Evolutionary conservation across 208 protist genomes (phyloP), one percentile per base, ranked within the genome.

Genomic region (Trypanosoma vivax): DNA sequence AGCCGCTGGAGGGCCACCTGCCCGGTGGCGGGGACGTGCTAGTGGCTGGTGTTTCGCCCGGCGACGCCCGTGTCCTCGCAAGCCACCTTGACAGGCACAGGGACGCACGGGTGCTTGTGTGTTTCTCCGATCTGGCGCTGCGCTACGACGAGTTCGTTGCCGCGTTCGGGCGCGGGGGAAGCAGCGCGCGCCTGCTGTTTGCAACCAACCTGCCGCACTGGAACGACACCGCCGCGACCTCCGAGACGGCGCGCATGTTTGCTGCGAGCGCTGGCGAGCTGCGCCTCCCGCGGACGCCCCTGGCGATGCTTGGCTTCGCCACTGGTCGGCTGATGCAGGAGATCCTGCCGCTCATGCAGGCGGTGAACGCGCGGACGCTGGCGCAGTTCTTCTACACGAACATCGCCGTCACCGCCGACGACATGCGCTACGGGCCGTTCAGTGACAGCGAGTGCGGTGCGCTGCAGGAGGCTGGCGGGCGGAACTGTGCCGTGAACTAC

Each of bases 351-450:
- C 10, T 50, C 1, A 62, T 63, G 34, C 19, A 47, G n/a, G 47
- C 14, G 31, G 42, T 58, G 19, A 72, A 63, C 33, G 19, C 53
- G 10, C 38, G 42, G 19, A 18, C 24, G 5, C 49, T 78, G 0
- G 9, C 34, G 24, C 43, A 60, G 2, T 29, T 34, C 18, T 25
- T 75, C 27, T 79, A 70, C 50, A 25, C 10, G 13, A 58, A 47
- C 3, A 24, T 56, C 24, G 31, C 39, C 35, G 29, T 75, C 18
- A 41, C 46, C 1, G 28, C 60, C 9, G 57, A 62, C 13, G 67
- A 69, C 30, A 56, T 72, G 56, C 13, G 28, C 1, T 65, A 73
- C 30, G 73, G 73, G 1, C 49, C 57, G 2, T 76, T 61, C 23
- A 5, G 0, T 28, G 14, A 52, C 29, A 60, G 5, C 41, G 19